These are phyloP conservation scores for Geotrichum restrictum DNA, from an alignment of 1,139 yeast genomes.

Conservation along the genomic window DNA sequence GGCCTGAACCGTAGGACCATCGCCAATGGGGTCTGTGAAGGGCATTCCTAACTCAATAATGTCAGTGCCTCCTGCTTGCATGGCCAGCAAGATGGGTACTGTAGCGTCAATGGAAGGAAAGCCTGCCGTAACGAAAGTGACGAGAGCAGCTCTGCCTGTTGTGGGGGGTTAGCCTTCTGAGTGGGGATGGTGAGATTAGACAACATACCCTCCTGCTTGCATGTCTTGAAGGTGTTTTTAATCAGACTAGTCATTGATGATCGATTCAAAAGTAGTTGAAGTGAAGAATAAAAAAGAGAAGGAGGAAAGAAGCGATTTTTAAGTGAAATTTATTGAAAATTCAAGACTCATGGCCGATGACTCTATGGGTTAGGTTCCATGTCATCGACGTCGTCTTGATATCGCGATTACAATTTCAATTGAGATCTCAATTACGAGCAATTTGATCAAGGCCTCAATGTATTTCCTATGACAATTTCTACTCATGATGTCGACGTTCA, in stretches of 20 bases:
- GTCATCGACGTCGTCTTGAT: background rate
- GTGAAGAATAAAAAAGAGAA: background rate
- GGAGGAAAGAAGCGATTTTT: background rate
- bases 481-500: too few species aligned
- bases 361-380: slow-evolving; percentile 12
- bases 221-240: slow-evolving; percentile 66
- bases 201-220: slow-evolving; percentile 53
- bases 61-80: slow-evolving; percentile 95
- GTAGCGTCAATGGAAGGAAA: slow-evolving; percentile 87
- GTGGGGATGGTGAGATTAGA: background rate
- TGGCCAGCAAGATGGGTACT: slow-evolving; percentile 74
- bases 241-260: slow-evolving; percentile 57
- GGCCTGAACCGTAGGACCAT: slow-evolving; percentile 92
- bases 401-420: background rate
- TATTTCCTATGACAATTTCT: too few species aligned
- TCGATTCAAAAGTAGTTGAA: background rate
- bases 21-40: slow-evolving; percentile 98
- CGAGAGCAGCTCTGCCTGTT: slow-evolving; percentile 72
- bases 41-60: slow-evolving; percentile 94
- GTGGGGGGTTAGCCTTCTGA: too few species aligned
- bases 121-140: slow-evolving; percentile 93
- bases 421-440: too few species aligned
- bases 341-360: slow-evolving; percentile 3
- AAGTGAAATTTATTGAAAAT: background rate
- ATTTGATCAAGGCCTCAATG: too few species aligned